Evolutionary conservation across 2,329 filamentous ascomycete species (phyloP).

Genomic region (Beauveria varroae): DNA sequence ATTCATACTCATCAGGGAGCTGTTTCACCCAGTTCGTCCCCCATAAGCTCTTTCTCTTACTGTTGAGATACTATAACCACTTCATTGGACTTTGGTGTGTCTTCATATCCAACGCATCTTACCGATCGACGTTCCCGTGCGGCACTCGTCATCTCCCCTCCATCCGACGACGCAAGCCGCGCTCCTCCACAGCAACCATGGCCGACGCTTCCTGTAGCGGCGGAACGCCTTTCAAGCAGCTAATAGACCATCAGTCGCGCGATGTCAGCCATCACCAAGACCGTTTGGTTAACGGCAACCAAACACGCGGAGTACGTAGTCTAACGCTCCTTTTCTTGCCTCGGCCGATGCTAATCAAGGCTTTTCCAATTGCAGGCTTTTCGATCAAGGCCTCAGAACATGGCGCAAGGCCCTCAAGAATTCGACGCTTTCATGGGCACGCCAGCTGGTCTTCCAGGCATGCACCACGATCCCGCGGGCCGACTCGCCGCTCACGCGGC

Average conservation of each 20-base stretch:
- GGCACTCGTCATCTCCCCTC: background rate
- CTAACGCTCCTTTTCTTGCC: background rate
- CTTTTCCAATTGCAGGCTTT: conserved; percentile 26
- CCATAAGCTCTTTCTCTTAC: background rate
- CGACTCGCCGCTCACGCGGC: conserved; percentile 28
- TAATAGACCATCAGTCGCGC: conserved; percentile 34
- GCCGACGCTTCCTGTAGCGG: conserved; percentile 35
- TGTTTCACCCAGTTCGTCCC: background rate
- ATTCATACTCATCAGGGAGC: background rate
- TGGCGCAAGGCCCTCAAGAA: conserved; percentile 20
- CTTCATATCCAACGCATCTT: too few species aligned
- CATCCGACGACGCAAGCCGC: background rate
- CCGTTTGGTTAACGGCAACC: conserved; percentile 25
- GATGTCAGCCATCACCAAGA: conserved; percentile 35
- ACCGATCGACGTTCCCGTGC: background rate
- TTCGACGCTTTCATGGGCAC: conserved; percentile 30
- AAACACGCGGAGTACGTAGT: conserved; percentile 24
- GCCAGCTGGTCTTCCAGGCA: conserved; percentile 19
- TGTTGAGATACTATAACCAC: background rate
- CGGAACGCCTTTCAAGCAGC: conserved; percentile 34
- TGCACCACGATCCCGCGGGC: conserved; percentile 26
- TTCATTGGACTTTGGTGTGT: background rate
- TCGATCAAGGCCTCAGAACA: conserved; percentile 23
- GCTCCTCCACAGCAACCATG: conserved; percentile 20
- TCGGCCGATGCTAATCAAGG: background rate